A percentile compares a stretch with the other conserved stretches of the same genome.
Evolutionary conservation across 148 eudicot genomes (phyloP).

Genomic region (Camellia lanceoleosa): DNA sequence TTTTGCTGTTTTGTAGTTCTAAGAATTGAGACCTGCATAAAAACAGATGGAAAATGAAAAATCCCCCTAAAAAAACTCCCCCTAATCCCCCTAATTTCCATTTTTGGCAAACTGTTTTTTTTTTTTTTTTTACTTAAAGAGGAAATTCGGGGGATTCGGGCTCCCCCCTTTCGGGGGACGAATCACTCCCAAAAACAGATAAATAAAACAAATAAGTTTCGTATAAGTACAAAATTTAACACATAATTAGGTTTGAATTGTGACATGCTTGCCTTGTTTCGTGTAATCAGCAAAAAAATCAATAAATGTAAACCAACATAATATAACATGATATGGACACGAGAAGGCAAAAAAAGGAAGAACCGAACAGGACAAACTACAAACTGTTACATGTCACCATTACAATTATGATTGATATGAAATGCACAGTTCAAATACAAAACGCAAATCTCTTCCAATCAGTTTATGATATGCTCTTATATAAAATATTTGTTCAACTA

Average conservation of each 20-base stretch:
- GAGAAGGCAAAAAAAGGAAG: background rate
- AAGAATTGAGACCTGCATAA: slow-evolving; percentile 63
- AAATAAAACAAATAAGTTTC: background rate
- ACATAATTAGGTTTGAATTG: background rate
- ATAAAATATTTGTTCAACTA: background rate
- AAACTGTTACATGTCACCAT: background rate
- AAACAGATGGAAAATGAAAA: too few species aligned
- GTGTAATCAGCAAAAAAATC: background rate
- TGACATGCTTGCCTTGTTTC: background rate
- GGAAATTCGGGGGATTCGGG: too few species aligned
- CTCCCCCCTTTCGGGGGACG: too few species aligned
- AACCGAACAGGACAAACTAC: background rate
- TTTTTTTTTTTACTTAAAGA: too few species aligned
- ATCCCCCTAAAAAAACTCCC: too few species aligned
- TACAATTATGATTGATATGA: background rate
- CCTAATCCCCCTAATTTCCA: too few species aligned
- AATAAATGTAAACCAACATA: background rate
- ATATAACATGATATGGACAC: background rate
- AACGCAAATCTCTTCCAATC: background rate
- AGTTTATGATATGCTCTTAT: background rate
- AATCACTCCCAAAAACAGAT: too few species aligned
- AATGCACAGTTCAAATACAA: background rate
- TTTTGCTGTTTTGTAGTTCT: slow-evolving; percentile 56
- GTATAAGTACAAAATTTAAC: background rate
- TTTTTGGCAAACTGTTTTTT: too few species aligned